phyloP scores from a whole-genome alignment of 2,329 filamentous ascomycete species.

The Blastomyces percursus region DNA sequence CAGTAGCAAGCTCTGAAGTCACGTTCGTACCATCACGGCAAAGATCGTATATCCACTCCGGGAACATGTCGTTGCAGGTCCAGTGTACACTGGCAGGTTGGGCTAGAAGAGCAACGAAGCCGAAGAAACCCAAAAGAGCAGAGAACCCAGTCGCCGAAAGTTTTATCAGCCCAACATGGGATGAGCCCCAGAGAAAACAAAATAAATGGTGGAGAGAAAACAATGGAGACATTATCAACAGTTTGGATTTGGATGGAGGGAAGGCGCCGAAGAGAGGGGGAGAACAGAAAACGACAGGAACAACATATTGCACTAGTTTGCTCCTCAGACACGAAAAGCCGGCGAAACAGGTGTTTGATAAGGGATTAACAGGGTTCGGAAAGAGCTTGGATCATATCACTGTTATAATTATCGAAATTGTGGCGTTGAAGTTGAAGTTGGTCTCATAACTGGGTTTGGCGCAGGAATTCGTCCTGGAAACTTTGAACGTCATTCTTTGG shows the following conservation, averaged over 20 bases:
- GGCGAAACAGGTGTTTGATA: neutral
- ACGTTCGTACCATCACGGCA: constrained; percentile 47
- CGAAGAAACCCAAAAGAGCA: constrained; percentile 2
- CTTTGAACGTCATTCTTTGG: neutral
- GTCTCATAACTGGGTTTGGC: too few species aligned
- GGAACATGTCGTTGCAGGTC: constrained; percentile 26
- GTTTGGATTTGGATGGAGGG: neutral
- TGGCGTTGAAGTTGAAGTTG: neutral
- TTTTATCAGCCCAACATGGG: neutral
- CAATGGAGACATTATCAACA: neutral
- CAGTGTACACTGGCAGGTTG: constrained; percentile 14
- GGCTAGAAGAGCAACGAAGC: constrained; percentile 5
- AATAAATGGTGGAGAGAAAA: neutral
- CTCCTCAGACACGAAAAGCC: neutral
- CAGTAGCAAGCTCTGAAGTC: constrained; percentile 45
- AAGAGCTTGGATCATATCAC: too few species aligned
- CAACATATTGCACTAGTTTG: neutral
- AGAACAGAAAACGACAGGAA: neutral
- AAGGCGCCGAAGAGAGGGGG: neutral
- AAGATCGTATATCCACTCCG: constrained; percentile 40
- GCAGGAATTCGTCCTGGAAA: neutral
- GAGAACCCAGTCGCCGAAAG: neutral
- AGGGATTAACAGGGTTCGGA: neutral
- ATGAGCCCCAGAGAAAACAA: neutral
- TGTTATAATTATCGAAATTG: too few species aligned